phyloP scores from a whole-genome alignment of 2,329 filamentous ascomycete species.

The Botryosphaeria dothidea region DNA sequence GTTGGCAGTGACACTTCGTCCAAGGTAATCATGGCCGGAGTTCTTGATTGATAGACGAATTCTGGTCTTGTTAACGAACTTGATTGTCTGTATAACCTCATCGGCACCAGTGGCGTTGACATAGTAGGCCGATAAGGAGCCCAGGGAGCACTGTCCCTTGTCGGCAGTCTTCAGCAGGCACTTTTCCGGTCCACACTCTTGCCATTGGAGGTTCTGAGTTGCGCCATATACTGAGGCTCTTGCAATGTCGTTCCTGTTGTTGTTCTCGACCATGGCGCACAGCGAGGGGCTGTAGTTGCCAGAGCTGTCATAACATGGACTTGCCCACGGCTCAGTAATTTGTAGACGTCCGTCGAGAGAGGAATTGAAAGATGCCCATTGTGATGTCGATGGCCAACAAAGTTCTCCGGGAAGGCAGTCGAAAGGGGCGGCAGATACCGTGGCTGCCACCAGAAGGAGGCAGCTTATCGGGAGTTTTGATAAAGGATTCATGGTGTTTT shows the following conservation, averaged over 20 bases:
- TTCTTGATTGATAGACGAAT: constrained; percentile 29
- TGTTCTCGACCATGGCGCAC: not conserved
- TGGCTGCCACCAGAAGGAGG: not conserved
- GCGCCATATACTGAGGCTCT: constrained; percentile 8
- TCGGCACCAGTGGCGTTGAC: constrained; percentile 24
- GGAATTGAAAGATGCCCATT: constrained; percentile 18
- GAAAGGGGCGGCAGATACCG: not conserved
- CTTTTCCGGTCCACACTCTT: constrained; percentile 2
- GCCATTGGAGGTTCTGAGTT: constrained; percentile 18
- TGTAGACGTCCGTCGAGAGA: not conserved
- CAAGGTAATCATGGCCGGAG: constrained; percentile 29
- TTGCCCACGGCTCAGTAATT: constrained; percentile 12
- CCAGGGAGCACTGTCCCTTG: constrained; percentile 8
- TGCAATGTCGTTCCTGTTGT: constrained; percentile 3
- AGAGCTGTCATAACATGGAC: constrained; percentile 7
- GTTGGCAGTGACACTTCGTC: constrained; percentile 22
- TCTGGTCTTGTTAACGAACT: constrained; percentile 24
- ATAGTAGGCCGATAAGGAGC: constrained; percentile 23
- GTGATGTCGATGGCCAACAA: constrained; percentile 7
- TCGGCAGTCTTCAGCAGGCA: not conserved
- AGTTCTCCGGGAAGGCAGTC: constrained; percentile 10
- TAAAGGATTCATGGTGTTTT: constrained; percentile 1
- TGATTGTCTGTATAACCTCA: constrained; percentile 26
- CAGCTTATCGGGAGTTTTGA: not conserved
- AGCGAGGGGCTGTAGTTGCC: constrained; percentile 1